These are phyloP conservation scores for Gypsophila paniculata DNA, from an alignment of 179 eudicot species.

Conservation along the genomic window DNA sequence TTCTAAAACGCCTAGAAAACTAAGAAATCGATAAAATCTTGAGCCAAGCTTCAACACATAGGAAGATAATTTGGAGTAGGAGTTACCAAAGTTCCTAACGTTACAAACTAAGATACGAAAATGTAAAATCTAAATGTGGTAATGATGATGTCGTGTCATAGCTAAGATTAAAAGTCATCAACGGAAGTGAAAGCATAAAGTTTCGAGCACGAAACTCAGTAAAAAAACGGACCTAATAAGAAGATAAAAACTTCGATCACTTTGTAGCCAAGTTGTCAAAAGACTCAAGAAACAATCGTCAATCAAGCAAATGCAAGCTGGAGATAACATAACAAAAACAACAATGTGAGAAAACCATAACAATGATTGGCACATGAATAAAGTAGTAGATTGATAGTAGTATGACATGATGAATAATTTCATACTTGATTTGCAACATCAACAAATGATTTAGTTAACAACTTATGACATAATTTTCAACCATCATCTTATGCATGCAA, in stretches of 20 bases:
- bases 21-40: too few relatives aligned
- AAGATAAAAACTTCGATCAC: conserved; percentile 8
- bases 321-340: too few relatives aligned
- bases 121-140: too few relatives aligned
- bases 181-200: conserved; percentile 6
- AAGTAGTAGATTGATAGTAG: conserved; percentile 27
- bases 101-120: too few relatives aligned
- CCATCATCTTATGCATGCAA: conserved; percentile 22
- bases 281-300: conserved; percentile 13
- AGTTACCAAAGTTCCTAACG: too few relatives aligned
- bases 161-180: neutral
- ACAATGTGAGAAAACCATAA: conserved; percentile 6
- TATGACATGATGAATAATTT: conserved; percentile 24
- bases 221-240: conserved; percentile 16
- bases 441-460: conserved; percentile 26
- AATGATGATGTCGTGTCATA: neutral
- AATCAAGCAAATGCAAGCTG: conserved; percentile 32
- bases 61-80: too few relatives aligned
- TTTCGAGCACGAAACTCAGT: conserved; percentile 10
- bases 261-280: conserved; percentile 23
- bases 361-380: conserved; percentile 38
- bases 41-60: too few relatives aligned
- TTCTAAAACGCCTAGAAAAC: too few relatives aligned
- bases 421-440: conserved; percentile 17
- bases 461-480: conserved; percentile 26